phyloP scores from a whole-genome alignment of 768 basidiomycete species.

The Tubosaeta sp. region DNA sequence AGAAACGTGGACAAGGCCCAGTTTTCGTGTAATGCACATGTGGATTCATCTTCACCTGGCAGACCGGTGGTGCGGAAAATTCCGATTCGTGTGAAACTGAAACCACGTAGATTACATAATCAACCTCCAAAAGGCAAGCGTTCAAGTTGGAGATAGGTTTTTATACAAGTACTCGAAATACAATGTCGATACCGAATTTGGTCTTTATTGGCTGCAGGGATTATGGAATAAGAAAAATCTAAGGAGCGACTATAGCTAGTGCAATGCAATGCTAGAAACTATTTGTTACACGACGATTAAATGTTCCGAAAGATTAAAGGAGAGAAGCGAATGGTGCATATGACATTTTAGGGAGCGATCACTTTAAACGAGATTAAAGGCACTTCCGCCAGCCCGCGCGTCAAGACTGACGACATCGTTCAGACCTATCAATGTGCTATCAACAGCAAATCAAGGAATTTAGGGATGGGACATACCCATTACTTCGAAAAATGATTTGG shows the following conservation, averaged over 20 bases:
- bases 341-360: neutral
- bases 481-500: conserved; percentile 72
- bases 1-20: neutral
- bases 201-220: conserved; percentile 16
- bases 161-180: neutral
- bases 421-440: conserved; percentile 36
- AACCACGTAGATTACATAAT: neutral
- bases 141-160: conserved; percentile 1
- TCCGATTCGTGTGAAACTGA: neutral
- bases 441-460: neutral
- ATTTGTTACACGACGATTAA: conserved; percentile 18
- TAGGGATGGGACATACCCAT: conserved; percentile 47
- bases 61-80: neutral
- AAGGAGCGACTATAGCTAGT: conserved; percentile 19
- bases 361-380: conserved; percentile 48
- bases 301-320: neutral
- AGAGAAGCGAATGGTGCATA: neutral
- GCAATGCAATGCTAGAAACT: conserved; percentile 14
- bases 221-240: conserved; percentile 16
- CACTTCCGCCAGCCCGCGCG: conserved; percentile 52
- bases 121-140: conserved; percentile 5
- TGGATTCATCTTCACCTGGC: neutral
- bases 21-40: neutral
- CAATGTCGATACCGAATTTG: conserved; percentile 2
- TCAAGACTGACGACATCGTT: conserved; percentile 53